Base-by-base conservation (phyloP, 2,329 filamentous ascomycete genomes). In the Beauveria sp. region DNA sequence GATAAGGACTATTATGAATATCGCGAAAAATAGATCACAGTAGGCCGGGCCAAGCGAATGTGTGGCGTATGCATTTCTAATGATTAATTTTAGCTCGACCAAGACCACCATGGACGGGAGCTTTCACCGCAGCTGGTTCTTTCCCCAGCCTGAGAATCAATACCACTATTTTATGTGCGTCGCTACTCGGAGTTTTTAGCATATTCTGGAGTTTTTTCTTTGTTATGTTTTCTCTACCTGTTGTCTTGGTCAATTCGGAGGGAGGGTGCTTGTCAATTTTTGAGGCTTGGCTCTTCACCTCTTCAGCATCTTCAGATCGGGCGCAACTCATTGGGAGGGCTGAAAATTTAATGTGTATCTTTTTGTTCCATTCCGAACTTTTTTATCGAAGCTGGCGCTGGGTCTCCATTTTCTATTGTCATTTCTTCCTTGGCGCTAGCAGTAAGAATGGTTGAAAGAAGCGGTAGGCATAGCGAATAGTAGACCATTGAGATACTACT, bases 1-100 rank as follows among this genome's bases (percentile, higher is more conserved):
- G 67, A 66, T 46, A 77, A 76, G 66, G 75, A 77, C 58, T 77
- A 78, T 64, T 77, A 76, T 62, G 71, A 75, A 59, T 73, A 77
- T 64, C 73, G 73, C 52, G 61, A 59, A 31, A 52, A 43, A n/a
- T 62, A 40, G 58, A 31, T 22, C 5, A 18, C 8, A 16, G 34
- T 52, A 26, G 26, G 12, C 9, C 8, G 10, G 52, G 22, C 38
- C 14, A 49, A 22, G n/a, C 7, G 18, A 45, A 1, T 52, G 40
- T 38, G 14, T 43, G n/a, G 20, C 40, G 7, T n/a, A 18, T n/a
- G 34, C 49, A 38, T 58, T 49, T 46, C 28, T 24, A 14, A 22
- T 10, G 34, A 18, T 7, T 9, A 26, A n/a, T 20, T 51, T 22
- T 48, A n/a, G 16, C 26, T 34, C 20, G 22, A 49, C 18, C 24